A percentile compares a stretch with the other conserved stretches of the same genome.
phyloP scores from a whole-genome alignment of 1,284 basidiomycete genomes.

The Moesziomyces antarcticus region DNA sequence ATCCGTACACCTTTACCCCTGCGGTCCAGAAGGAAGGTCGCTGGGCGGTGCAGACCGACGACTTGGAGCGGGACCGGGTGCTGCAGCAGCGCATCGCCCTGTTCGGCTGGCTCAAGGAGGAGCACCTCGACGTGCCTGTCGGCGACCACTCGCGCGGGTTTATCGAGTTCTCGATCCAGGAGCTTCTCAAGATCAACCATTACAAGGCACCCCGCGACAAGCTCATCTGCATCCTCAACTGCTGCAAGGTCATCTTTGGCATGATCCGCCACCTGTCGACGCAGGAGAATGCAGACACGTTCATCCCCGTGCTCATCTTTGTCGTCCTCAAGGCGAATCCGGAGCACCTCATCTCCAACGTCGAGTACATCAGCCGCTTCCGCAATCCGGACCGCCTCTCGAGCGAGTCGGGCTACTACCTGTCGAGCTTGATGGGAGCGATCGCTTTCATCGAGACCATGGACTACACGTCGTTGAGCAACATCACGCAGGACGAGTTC shows the following conservation, averaged over 20 bases:
- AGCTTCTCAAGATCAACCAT: slow-evolving; percentile 91
- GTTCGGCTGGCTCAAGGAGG: slow-evolving; percentile 88
- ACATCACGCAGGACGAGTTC: slow-evolving; percentile 92
- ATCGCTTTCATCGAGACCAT: slow-evolving; percentile 96
- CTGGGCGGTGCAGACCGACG: slow-evolving; percentile 77
- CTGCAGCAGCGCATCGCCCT: slow-evolving; percentile 89
- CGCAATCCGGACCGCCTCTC: slow-evolving; percentile 87
- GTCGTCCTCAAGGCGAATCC: slow-evolving; percentile 94
- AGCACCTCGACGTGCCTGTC: slow-evolving; percentile 78
- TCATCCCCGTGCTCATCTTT: slow-evolving; percentile 93
- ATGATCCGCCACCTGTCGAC: slow-evolving; percentile 82
- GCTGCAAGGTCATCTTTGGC: slow-evolving; percentile 99
- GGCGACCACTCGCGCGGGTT: slow-evolving; percentile 76
- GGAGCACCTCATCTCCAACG: slow-evolving; percentile 89
- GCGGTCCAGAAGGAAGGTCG: slow-evolving; percentile 63
- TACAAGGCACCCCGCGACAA: slow-evolving; percentile 99
- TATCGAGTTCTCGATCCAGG: slow-evolving; percentile 89
- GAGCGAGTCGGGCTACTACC: slow-evolving; percentile 96
- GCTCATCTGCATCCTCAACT: slow-evolving; percentile 95
- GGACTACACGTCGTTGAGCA: slow-evolving; percentile 91
- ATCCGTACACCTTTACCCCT: slow-evolving; percentile 69
- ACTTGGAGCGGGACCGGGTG: slow-evolving; percentile 91
- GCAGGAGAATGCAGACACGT: slow-evolving; percentile 77
- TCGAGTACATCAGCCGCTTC: slow-evolving; percentile 91
- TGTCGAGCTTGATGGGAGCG: slow-evolving; percentile 82